Evolutionary conservation across 768 basidiomycete species (phyloP), one percentile per base, ranked within the genome.

Genomic region (Hortiboletus flavorubellus): DNA sequence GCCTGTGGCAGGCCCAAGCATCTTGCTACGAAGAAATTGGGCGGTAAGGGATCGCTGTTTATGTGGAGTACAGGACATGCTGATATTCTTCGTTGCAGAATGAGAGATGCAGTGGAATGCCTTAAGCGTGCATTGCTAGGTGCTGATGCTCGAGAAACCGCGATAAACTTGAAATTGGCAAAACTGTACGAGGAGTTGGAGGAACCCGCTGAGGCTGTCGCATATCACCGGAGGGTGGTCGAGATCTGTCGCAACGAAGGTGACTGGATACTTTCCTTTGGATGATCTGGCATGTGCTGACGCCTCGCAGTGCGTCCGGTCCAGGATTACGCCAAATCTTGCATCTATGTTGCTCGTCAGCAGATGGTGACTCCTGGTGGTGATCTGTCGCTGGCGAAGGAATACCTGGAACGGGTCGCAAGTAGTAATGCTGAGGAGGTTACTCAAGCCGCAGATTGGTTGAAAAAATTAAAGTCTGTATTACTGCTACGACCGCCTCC

Each of bases 1-100:
- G 97, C 37, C 79, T 98, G 73, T 98, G 97, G 97, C 89, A 92
- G 63, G 94, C 94, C 8, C 84, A 97, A 63, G 95, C 89, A 5
- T 84, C 86, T 63, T 96, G 94, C 63, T 98, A 98, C 70, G 91
- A 95, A 71, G 91, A 93, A 67, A 84, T 97, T 61, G 86, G 88
- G 65, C 79, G 86, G 94, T 91, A 63, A 59, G 80, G 37, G 2
- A 31, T 39, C 10, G 6, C 5, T 53, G 16, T 40, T 42, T 44
- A 18, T 18, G 26, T 43, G 23, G 30, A 16, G 45, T 41, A 33
- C 23, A 29, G 44, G 15, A n/a, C 35, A 23, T 21, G 16, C 49
- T 64, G 37, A 65, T 33, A 16, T 29, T 34, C 35, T 46, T 51
- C 46, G 50, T 54, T 49, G 29, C 64, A 96, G 96, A 69, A 78